phyloP scores from a whole-genome alignment of 257 asterid species.

The Lantana camara region DNA sequence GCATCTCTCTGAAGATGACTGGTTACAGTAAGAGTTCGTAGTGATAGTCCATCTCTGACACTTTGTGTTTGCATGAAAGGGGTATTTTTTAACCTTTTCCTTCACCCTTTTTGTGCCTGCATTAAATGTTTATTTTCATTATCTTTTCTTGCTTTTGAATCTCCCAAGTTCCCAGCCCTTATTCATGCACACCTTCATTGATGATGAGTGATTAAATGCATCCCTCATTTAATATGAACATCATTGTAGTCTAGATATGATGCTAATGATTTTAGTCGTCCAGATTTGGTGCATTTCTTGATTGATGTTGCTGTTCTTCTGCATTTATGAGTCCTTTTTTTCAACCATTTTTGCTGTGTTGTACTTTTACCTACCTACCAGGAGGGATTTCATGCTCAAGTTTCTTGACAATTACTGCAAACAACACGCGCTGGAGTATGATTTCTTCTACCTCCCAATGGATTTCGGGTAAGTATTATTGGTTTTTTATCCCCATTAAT shows the following conservation, averaged over 20 bases:
- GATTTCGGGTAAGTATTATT: constrained; percentile 64
- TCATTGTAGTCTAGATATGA: background rate
- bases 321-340: background rate
- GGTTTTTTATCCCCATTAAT: background rate
- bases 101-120: constrained; percentile 21
- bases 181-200: constrained; percentile 4
- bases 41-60: constrained; percentile 20
- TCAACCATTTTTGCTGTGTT: too few relatives aligned
- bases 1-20: constrained; percentile 24
- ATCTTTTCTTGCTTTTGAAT: background rate
- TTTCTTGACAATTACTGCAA: constrained; percentile 46
- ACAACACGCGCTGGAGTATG: constrained; percentile 42
- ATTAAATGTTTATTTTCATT: constrained; percentile 16
- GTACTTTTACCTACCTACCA: background rate
- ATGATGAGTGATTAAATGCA: background rate
- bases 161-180: too few relatives aligned
- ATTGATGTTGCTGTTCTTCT: background rate
- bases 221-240: constrained; percentile 20
- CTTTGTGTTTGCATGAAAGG: constrained; percentile 15
- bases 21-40: background rate
- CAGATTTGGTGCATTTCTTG: constrained; percentile 15
- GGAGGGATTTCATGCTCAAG: constrained; percentile 46
- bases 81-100: constrained; percentile 12
- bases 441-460: constrained; percentile 58
- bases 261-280: constrained; percentile 14